These are phyloP conservation scores for Acorus gramineus DNA, from an alignment of 106 monocot species.

Conservation along the genomic window DNA sequence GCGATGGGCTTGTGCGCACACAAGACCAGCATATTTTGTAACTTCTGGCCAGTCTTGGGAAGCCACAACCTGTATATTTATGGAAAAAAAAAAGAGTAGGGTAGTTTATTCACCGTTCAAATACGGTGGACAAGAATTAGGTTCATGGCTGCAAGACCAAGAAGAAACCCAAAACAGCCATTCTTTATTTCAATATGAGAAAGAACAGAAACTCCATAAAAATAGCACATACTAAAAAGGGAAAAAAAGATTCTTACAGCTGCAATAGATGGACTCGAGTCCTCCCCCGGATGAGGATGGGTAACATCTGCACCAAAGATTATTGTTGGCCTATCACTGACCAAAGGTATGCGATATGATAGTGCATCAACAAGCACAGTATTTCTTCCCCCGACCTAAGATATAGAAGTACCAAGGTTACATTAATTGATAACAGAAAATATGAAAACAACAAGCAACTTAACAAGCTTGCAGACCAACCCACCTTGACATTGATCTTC, in stretches of 20 bases:
- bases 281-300: conserved; percentile 97
- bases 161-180: background rate
- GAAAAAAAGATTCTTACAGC: conserved; percentile 45
- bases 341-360: conserved; percentile 60
- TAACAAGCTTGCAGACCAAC: background rate
- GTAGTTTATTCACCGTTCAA: background rate
- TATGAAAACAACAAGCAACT: background rate
- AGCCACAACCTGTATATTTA: conserved; percentile 66
- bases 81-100: background rate
- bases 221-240: background rate
- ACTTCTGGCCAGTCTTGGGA: conserved; percentile 99
- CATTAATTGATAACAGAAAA: too few species aligned
- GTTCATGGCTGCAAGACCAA: too few species aligned
- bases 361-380: conserved; percentile 91
- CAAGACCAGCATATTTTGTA: conserved; percentile 89
- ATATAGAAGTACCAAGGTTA: background rate
- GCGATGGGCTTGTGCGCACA: conserved; percentile 87
- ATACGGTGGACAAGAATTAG: too few species aligned
- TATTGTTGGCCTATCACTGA: conserved; percentile 82
- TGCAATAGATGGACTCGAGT: conserved; percentile 94
- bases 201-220: background rate
- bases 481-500: conserved; percentile 95
- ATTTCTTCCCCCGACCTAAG: conserved; percentile 89
- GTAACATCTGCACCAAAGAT: conserved; percentile 99
- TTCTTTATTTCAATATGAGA: background rate